Base-by-base conservation (phyloP, 257 asterid genomes). In the Anisodus tanguticus region DNA sequence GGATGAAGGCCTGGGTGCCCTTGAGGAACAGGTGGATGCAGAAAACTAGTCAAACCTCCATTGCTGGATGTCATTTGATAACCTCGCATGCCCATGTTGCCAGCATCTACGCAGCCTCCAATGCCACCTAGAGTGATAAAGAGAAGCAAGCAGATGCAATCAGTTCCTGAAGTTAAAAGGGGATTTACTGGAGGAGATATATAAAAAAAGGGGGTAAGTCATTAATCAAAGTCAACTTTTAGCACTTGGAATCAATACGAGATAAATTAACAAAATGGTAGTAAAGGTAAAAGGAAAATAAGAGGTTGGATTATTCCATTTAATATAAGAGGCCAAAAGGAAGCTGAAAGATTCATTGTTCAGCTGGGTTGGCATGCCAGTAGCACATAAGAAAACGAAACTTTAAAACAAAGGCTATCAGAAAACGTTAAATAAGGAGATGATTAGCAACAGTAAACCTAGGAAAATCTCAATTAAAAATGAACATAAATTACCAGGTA, bases 61-160 rank as follows among this genome's bases (percentile, higher is more conserved):
- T 83, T 89, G 82, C 86, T 76, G 51, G 88, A 51, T 8, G 92
- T 63, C 60, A 83, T 87, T 59, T 84, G 95, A 92, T 90, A 92
- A 84, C 92, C 92, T 80, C 87, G 95, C 79, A 89, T 39, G n/a
- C 90, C 89, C 83, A 87, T 83, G 89, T 84, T 90, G 83, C 91
- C 88, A 74, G 88, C 80, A 60, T 89, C 92, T 84, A 88, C 49
- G 41, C 90, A 58, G 60, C 90, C 88, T 82, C 93, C 93, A 58
- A 87, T 83, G 86, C 86, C 85, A 63, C 86, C 91, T 87, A 71
- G 37, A 26, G 43, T 26, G 51, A 53, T 53, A 77, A 15, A 77
- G 62, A 77, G 49, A 74, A 51, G 49, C 64, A 53, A 77, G 9
- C 45, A 77, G 47, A 35, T 8, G 64, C 26, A 77, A 13, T 51